Base-by-base conservation (phyloP, 345 rosid species). In the Hibiscus syriacus region DNA sequence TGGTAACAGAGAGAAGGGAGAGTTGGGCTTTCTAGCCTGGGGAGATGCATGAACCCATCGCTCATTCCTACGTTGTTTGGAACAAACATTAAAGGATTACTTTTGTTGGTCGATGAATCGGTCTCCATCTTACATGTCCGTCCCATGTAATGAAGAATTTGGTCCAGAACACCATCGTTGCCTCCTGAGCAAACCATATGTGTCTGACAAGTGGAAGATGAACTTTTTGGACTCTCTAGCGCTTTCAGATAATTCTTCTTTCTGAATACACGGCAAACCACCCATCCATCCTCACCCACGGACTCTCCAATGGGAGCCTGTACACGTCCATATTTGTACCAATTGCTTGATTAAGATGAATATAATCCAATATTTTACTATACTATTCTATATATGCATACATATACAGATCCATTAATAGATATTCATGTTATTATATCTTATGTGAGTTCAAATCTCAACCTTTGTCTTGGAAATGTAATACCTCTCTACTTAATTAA, bases 211-310 rank as follows among this genome's bases (percentile, higher is more conserved):
- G 76, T 61, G 52, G 86, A 71, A 7, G 87, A 71, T 64, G 83
- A 62, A 66, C 75, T 79, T 57, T 80, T 87, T 19, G 96, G 92
- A 74, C 85, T 85, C 63, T 89, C 97, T 38, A 89, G 81, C 76
- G 82, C 48, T 87, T 92, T 94, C 76, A 86, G 93, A 71, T 86
- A 83, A 74, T 92, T 94, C 77, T 91, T 94, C 85, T 94, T 94
- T 78, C 84, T 84, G 66, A 94, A 94, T 0, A 92, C 92, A 8
- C 99, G 87, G 79, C 99, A 94, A 62, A 94, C 89, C 71, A 94
- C 99, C 99, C 99, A 94, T 3, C 99, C 98, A 58, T 92, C 99
- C 78, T 94, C 99, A 13, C 76, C 48, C 61, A 66, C 49, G 4
- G 79, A 66, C 36, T 94, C 98, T 46, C 85, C 90, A 11, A 71